Percentiles rank a stretch among this genome's conserved stretches.
Conservation (phyloP, 768 basidiomycete genomes). For the Piloderma croceum region DNA sequence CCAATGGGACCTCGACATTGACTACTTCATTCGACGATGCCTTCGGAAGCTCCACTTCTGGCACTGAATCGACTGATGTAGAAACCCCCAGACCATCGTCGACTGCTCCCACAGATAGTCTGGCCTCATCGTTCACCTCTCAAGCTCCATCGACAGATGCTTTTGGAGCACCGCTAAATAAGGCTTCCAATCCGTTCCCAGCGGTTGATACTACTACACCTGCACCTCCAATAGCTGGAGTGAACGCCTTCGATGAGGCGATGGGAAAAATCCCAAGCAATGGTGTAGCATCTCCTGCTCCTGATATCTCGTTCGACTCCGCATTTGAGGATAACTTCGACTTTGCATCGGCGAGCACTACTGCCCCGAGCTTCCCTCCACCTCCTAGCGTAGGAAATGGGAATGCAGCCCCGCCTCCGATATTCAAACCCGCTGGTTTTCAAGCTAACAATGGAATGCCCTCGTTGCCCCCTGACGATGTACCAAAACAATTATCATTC, state of each 20-base stretch:
- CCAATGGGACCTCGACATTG: conserved; percentile 8
- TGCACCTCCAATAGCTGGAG: conserved; percentile 34
- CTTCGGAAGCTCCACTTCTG: conserved; percentile 36
- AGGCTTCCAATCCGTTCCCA: conserved; percentile 9
- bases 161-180: conserved; percentile 1
- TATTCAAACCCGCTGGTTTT: no score
- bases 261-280: conserved; percentile 49
- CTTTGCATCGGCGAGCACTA: conserved; percentile 38
- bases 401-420: conserved; percentile 1
- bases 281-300: conserved; percentile 25
- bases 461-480: no score
- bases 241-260: conserved; percentile 73
- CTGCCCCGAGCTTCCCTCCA: conserved; percentile 16
- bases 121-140: conserved; percentile 11
- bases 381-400: conserved; percentile 3
- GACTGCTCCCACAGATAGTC: no score
- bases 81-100: conserved; percentile 12
- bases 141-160: conserved; percentile 15
- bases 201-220: conserved; percentile 15
- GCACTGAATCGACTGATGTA: conserved; percentile 18
- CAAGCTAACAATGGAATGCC: no score
- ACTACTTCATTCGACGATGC: conserved; percentile 51
- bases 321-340: conserved; percentile 66
- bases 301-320: conserved; percentile 58
- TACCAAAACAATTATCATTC: conserved; percentile 31